phyloP scores from a whole-genome alignment of 78 protist species.

The Dictyostelium brefeldianum region DNA sequence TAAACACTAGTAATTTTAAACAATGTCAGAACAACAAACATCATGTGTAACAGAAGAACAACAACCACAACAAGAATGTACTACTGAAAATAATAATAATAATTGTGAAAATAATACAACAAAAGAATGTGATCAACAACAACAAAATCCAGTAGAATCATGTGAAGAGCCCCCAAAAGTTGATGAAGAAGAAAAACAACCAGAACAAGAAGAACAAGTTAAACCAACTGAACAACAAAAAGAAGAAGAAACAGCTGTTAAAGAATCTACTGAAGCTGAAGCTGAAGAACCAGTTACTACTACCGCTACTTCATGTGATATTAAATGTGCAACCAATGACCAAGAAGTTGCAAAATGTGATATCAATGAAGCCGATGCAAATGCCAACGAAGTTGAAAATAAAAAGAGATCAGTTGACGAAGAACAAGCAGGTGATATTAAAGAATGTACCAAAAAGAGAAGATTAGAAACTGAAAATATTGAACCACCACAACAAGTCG shows the following conservation, averaged over 20 bases:
- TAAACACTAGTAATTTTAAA: neutral
- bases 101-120: neutral
- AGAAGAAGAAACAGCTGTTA: neutral
- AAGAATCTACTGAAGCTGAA: neutral
- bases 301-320: neutral
- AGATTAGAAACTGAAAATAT: neutral
- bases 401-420: constrained; percentile 4
- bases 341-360: neutral
- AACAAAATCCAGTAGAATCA: neutral
- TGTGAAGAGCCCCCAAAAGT: neutral
- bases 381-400: neutral
- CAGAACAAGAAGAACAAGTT: neutral
- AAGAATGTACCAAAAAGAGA: neutral
- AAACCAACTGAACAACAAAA: neutral
- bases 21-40: no score
- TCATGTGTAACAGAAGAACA: no score
- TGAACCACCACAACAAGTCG: neutral
- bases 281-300: neutral
- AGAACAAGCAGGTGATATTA: constrained; percentile 29
- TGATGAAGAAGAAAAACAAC: neutral
- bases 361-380: neutral
- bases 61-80: no score
- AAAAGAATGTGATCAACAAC: neutral
- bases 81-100: neutral
- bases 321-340: neutral